A percentile compares a stretch with the other conserved stretches of the same genome.
Evolutionary conservation across 495 filamentous ascomycete genomes (phyloP).

Genomic region (Aspergillus mulundensis): DNA sequence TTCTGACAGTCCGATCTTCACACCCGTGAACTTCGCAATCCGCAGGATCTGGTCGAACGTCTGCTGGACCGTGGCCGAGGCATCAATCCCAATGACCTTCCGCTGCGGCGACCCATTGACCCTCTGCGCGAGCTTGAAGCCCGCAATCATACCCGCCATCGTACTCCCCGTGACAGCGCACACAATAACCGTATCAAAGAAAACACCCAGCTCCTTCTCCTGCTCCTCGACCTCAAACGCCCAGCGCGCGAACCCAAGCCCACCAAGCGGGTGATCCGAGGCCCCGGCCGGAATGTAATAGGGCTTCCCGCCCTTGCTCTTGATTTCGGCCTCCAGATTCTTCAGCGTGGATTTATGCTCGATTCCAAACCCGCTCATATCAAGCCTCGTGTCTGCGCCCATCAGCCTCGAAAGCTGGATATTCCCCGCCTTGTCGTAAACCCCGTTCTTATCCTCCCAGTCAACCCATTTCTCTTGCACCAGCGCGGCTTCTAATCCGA

Average conservation of each 20-base stretch:
- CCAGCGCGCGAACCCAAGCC: slow-evolving; percentile 61
- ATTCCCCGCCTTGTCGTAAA: slow-evolving; percentile 55
- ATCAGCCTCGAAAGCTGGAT: slow-evolving; percentile 60
- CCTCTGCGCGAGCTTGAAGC: slow-evolving; percentile 55
- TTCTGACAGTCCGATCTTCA: slow-evolving; percentile 50
- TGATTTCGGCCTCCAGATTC: slow-evolving; percentile 43
- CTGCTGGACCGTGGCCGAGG: slow-evolving; percentile 50
- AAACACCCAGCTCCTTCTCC: slow-evolving; percentile 51
- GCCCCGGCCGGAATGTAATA: slow-evolving; percentile 65
- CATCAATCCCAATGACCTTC: slow-evolving; percentile 59
- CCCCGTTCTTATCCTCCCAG: slow-evolving; percentile 34
- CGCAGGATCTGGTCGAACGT: slow-evolving; percentile 55
- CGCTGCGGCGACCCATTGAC: slow-evolving; percentile 33
- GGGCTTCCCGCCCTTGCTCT: slow-evolving; percentile 43
- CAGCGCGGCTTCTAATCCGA: slow-evolving; percentile 50
- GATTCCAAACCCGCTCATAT: slow-evolving; percentile 52
- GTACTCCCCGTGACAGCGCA: slow-evolving; percentile 62
- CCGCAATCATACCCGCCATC: slow-evolving; percentile 59
- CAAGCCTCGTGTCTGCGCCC: slow-evolving; percentile 53
- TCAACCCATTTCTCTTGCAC: slow-evolving; percentile 65
- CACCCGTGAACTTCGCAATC: slow-evolving; percentile 56
- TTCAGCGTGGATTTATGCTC: slow-evolving; percentile 53
- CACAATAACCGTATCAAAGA: slow-evolving; percentile 59
- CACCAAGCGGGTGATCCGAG: slow-evolving; percentile 62
- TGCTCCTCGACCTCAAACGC: slow-evolving; percentile 58